phyloP scores from a whole-genome alignment of 441 rosid species.

The Adansonia rubrostipa region DNA sequence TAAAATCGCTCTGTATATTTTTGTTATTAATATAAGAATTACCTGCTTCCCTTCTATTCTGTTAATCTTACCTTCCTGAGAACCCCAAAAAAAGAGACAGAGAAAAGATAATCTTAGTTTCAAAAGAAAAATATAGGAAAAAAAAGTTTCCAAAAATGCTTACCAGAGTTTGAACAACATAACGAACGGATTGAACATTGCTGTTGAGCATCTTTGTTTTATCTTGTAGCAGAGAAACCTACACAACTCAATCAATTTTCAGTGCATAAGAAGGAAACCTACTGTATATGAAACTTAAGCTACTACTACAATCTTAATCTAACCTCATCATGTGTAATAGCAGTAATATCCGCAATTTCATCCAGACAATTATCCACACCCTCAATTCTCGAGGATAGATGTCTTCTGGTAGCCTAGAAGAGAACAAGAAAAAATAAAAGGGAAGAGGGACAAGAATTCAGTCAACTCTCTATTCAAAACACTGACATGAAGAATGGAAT shows the following conservation, averaged over 20 bases:
- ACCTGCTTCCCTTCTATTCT: conserved; percentile 92
- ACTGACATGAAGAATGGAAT: conserved; percentile 3
- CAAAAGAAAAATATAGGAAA: not conserved
- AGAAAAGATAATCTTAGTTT: conserved; percentile 22
- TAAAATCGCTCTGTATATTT: conserved; percentile 15
- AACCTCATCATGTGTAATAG: conserved; percentile 73
- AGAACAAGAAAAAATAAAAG: conserved; percentile 7
- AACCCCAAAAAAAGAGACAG: too few species aligned
- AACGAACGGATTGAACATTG: conserved; percentile 59
- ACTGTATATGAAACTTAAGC: conserved; percentile 18
- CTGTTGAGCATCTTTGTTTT: conserved; percentile 40
- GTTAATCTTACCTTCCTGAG: conserved; percentile 55
- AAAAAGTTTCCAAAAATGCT: conserved; percentile 17
- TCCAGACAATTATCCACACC: conserved; percentile 56
- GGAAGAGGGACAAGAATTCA: not conserved
- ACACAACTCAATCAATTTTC: conserved; percentile 9
- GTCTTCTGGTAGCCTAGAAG: conserved; percentile 65
- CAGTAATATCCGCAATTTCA: conserved; percentile 57
- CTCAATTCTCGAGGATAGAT: conserved; percentile 63
- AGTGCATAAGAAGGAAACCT: conserved; percentile 23
- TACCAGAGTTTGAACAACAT: conserved; percentile 81
- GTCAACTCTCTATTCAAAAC: not conserved
- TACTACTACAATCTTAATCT: conserved; percentile 25
- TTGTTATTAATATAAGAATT: conserved; percentile 21
- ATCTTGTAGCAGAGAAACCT: conserved; percentile 67